Base-by-base conservation (phyloP, 2,329 filamentous ascomycete species). In the Tolypocladium sp. region DNA sequence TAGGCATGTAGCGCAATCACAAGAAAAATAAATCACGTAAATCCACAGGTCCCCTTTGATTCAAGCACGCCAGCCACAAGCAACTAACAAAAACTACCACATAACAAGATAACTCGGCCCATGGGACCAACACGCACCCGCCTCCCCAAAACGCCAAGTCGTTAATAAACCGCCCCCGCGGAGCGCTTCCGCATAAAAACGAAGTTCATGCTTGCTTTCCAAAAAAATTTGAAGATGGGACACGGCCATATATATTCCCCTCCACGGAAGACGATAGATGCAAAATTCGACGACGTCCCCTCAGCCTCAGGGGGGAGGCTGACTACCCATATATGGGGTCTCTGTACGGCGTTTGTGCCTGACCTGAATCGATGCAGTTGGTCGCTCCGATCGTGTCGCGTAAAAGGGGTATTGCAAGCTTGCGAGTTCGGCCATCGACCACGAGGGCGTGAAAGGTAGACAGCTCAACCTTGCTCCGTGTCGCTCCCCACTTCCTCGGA, bases 381-480 rank as follows among this genome's bases (percentile, higher is more conserved):
- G 20, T n/a, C 17, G 38, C 15, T 40, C 40, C 40, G 6, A 10
- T 42, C 20, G 40, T 10, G 20, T 42, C 40, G 40, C 3, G 40
- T 3, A 41, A 41, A 20, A 10, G 30, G 30, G 37, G 12, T 13
- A 15, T 38, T 5, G 12, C 3, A 38, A 15, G 37, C 37, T 38
- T 38, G 12, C 10, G 12, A 13, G 13, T 38, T 38, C 12, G 12
- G 12, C 37, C 37, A 8, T 20, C 17, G 33, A 33, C 27, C 3
- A 15, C 27, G 9, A 20, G 7, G 46, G 9, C 46, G 27, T 51
- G 17, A 51, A 33, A 51, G 15, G 15, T 33, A 10, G 46, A 5
- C 20, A 3, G 40, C 44, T 57, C 44, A 57, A 22, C 33, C 56
- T 25, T 57, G 56, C 56, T 57, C 69, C 35, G 70, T 70, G 30